Evolutionary conservation across 768 basidiomycete species (phyloP).

Genomic region (Leccinum longicurvipes): DNA sequence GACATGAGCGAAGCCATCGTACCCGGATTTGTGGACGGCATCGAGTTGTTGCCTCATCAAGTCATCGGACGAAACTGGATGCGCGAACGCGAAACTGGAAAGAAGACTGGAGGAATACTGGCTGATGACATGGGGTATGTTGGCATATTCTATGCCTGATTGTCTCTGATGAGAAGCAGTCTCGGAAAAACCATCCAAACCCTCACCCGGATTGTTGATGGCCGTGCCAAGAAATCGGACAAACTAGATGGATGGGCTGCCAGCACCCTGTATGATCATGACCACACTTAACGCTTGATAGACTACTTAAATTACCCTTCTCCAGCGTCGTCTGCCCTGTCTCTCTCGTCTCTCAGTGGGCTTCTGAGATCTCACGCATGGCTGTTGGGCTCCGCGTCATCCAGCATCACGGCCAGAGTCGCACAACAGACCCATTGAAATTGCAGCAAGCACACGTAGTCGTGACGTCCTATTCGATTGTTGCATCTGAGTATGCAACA

Average conservation of each 20-base stretch:
- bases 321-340: slow-evolving; percentile 83
- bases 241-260: slow-evolving; percentile 68
- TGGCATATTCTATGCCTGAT: neutral
- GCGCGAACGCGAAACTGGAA: slow-evolving; percentile 73
- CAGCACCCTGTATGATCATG: slow-evolving; percentile 58
- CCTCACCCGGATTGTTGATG: slow-evolving; percentile 81
- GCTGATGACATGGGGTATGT: slow-evolving; percentile 88
- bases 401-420: slow-evolving; percentile 77
- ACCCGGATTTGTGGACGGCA: slow-evolving; percentile 69
- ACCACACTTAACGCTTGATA: neutral
- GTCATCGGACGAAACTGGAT: slow-evolving; percentile 86
- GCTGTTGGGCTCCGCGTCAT: slow-evolving; percentile 63
- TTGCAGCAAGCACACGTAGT: slow-evolving; percentile 65
- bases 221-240: slow-evolving; percentile 66
- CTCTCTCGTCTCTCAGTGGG: slow-evolving; percentile 89
- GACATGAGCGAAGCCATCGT: slow-evolving; percentile 69
- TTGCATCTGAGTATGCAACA: slow-evolving; percentile 72
- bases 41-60: slow-evolving; percentile 82
- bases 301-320: neutral
- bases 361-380: slow-evolving; percentile 75
- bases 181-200: slow-evolving; percentile 93
- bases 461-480: slow-evolving; percentile 83
- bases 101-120: slow-evolving; percentile 81
- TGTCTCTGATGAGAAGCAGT: slow-evolving; percentile 34
- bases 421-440: slow-evolving; percentile 61